Evolutionary conservation across 1,139 yeast species (phyloP).

Genomic region (Eremothecium gossypii): DNA sequence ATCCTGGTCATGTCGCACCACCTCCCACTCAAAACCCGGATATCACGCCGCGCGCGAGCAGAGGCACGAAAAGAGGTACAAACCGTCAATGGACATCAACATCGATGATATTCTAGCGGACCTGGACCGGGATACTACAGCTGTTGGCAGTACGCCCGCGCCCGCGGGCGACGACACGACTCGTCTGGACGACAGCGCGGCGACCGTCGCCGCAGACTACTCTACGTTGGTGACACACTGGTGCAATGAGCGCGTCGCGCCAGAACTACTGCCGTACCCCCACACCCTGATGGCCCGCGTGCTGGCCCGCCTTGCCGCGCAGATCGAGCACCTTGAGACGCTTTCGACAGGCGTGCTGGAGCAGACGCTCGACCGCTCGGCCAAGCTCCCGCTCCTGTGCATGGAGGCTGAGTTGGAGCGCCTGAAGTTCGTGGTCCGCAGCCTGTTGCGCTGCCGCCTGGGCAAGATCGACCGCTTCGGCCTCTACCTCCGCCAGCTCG

Average conservation of each 20-base stretch:
- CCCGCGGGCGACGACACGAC: slow-evolving; percentile 13
- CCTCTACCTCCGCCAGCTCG: slow-evolving; percentile 38
- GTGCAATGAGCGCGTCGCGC: slow-evolving; percentile 79
- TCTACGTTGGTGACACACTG: slow-evolving; percentile 51
- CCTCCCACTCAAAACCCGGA: too few species aligned
- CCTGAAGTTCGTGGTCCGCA: slow-evolving; percentile 66
- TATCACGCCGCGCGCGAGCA: too few species aligned
- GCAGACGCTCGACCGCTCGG: slow-evolving; percentile 34
- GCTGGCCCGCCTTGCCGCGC: slow-evolving; percentile 50
- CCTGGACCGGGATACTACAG: slow-evolving; percentile 39
- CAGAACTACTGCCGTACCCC: slow-evolving; percentile 71
- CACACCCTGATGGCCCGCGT: slow-evolving; percentile 48
- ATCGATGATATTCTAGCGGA: slow-evolving; percentile 63
- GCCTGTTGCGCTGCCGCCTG: slow-evolving; percentile 71
- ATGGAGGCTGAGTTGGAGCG: slow-evolving; percentile 90
- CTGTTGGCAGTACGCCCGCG: slow-evolving; percentile 15
- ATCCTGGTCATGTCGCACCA: background rate
- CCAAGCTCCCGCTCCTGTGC: slow-evolving; percentile 70
- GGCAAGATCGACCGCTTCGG: slow-evolving; percentile 63
- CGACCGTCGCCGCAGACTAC: slow-evolving; percentile 24
- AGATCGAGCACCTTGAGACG: slow-evolving; percentile 62
- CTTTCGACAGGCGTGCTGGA: slow-evolving; percentile 43
- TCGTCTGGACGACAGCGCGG: background rate
- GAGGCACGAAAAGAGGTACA: slow-evolving; percentile 13
- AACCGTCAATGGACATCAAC: slow-evolving; percentile 36